Evolutionary conservation across 2,329 filamentous ascomycete species (phyloP), one percentile per base, ranked within the genome.

Genomic region (Zalaria sp.): DNA sequence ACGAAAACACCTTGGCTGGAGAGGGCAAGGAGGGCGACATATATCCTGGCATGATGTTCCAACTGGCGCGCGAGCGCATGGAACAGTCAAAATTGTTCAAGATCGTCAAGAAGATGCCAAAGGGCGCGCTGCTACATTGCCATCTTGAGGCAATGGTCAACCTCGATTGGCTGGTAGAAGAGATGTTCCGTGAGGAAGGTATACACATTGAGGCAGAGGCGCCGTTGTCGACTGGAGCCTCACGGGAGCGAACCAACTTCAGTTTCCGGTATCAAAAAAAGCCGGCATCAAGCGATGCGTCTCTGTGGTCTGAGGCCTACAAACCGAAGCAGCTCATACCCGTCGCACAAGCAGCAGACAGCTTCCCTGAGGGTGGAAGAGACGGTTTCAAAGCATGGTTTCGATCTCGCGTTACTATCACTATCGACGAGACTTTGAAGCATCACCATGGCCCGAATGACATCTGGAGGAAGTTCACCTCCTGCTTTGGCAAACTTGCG

Each of bases 11-110:
- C 36, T 65, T 86, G 3, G 78, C 80, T 3, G 72, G 74, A 48
- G 64, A 75, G 43, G 66, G 65, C 26, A 37, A 38, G 27, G 69
- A 77, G 51, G 72, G 76, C 46, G 75, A 77, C 50, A 66, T 89
- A 39, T 85, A 83, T 56, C 86, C 86, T 0, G 88, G 88, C 7
- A 93, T 94, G 81, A 91, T 93, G 83, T 95, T 94, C 62, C 79
- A 75, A 31, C 71, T 89, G 31, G 86, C 86, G 51, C 89, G 87
- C 60, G 74, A 79, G n/a, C 76, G 77, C 32, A 93, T 94, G 77
- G 85, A 93, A 61, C 70, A 71, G 51, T 93, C 85, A 9, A 79
- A 79, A 54, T 69, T 95, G 25, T 96, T 86, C 86, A 72, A 77
- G 49, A 91, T 95, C 51, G 73, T 94, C 10, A 75, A 79, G 45